phyloP scores from a whole-genome alignment of 805 yeast genomes.

The Diddensiella santjacobensis region DNA sequence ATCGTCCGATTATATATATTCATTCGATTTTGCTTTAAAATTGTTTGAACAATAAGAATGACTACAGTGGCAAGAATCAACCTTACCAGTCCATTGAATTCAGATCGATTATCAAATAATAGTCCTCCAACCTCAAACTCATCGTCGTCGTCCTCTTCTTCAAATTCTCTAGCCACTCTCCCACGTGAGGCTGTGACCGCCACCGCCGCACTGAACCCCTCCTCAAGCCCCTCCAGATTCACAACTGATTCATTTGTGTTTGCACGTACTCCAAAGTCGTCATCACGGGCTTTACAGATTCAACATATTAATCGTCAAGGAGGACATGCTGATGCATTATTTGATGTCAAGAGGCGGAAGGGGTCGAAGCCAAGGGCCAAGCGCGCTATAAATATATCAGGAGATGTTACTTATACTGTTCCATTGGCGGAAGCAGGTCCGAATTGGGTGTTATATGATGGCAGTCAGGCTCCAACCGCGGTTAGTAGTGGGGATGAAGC shows the following conservation, averaged over 20 bases:
- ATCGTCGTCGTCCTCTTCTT: background rate
- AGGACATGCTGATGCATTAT: conserved; percentile 19
- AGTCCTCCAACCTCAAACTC: background rate
- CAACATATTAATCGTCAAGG: conserved; percentile 14
- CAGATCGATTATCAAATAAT: no score
- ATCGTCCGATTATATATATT: no score
- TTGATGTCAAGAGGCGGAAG: conserved; percentile 14
- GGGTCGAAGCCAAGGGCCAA: background rate
- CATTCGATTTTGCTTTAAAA: no score
- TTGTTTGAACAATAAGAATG: no score
- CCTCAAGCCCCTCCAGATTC: no score
- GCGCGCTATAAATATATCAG: background rate
- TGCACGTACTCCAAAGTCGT: conserved; percentile 1
- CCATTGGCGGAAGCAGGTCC: background rate
- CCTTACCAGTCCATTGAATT: background rate
- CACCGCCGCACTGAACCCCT: no score
- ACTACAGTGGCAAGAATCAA: background rate
- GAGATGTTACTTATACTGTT: background rate
- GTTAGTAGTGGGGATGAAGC: background rate
- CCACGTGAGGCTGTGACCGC: no score
- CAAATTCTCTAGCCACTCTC: no score
- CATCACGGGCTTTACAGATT: conserved; percentile 14
- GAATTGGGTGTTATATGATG: conserved; percentile 9
- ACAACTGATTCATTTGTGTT: conserved; percentile 1
- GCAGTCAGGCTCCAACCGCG: conserved; percentile 8